These are phyloP conservation scores for Penicillium macrosclerotiorum DNA, from an alignment of 495 filamentous ascomycete genomes.

Conservation along the genomic window DNA sequence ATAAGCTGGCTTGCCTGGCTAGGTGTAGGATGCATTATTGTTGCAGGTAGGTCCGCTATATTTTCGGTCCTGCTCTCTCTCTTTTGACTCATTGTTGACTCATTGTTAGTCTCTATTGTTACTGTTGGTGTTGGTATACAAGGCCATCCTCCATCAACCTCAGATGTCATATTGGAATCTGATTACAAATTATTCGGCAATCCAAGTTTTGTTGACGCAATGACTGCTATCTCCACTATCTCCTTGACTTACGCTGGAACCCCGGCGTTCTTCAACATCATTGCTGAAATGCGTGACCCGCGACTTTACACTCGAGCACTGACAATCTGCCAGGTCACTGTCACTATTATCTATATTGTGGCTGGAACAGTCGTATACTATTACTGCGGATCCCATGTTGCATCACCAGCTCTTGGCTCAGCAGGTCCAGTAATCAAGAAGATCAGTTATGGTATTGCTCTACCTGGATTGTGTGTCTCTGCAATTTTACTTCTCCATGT, in stretches of 20 bases:
- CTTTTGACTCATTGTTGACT: not conserved
- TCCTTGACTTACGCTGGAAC: constrained; percentile 63
- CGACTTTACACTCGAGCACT: constrained; percentile 58
- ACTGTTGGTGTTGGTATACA: constrained; percentile 64
- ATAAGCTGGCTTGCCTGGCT: constrained; percentile 39
- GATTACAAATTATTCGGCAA: constrained; percentile 30
- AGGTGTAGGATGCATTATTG: constrained; percentile 34
- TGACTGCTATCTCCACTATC: constrained; percentile 65
- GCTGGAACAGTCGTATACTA: constrained; percentile 66
- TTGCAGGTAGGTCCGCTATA: constrained; percentile 30
- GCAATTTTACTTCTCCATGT: constrained; percentile 31
- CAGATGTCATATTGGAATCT: constrained; percentile 27
- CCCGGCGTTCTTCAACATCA: constrained; percentile 67
- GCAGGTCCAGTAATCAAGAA: constrained; percentile 60
- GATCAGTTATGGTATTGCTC: constrained; percentile 68
- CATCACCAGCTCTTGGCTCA: constrained; percentile 67
- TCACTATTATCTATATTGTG: constrained; percentile 61
- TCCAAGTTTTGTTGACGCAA: constrained; percentile 30
- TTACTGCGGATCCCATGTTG: constrained; percentile 63
- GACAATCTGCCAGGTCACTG: constrained; percentile 34
- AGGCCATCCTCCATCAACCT: constrained; percentile 35
- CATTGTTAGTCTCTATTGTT: constrained; percentile 60
- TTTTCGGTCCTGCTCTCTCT: too few species aligned
- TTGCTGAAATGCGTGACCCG: constrained; percentile 71
- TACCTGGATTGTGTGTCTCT: constrained; percentile 50